Evolutionary conservation across 805 yeast genomes (phyloP).

Genomic region (Yarrowia keelungensis): DNA sequence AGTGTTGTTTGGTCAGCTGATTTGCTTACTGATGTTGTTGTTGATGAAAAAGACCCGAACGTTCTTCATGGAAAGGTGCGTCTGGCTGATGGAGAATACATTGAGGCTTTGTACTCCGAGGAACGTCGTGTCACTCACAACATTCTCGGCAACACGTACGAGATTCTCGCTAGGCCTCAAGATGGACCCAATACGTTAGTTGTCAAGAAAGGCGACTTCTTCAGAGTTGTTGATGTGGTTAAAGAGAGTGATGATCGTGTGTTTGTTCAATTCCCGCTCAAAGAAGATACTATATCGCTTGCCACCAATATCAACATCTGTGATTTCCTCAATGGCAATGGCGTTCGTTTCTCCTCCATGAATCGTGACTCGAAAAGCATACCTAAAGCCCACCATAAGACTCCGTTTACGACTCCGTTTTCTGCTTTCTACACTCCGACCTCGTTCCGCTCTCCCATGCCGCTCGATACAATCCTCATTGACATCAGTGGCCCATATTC

Average conservation of each 20-base stretch:
- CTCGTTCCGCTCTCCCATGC: slow-evolving; percentile 15
- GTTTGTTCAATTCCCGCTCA: slow-evolving; percentile 1
- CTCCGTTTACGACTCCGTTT: slow-evolving; percentile 23
- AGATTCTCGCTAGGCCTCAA: neutral
- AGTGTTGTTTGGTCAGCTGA: slow-evolving; percentile 70
- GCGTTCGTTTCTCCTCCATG: slow-evolving; percentile 14
- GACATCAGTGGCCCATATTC: slow-evolving; percentile 31
- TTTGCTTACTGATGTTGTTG: slow-evolving; percentile 71
- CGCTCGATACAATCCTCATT: slow-evolving; percentile 18
- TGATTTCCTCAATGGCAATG: slow-evolving; percentile 25
- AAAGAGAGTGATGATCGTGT: neutral
- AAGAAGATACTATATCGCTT: slow-evolving; percentile 3
- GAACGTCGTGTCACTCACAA: neutral
- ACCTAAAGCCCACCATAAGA: neutral
- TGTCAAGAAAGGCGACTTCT: slow-evolving; percentile 16
- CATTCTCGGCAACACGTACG: neutral
- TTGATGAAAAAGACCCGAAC: slow-evolving; percentile 63
- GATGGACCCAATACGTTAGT: neutral
- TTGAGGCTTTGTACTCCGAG: neutral
- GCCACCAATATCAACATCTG: slow-evolving; percentile 8
- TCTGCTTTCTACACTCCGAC: slow-evolving; percentile 24
- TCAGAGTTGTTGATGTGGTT: neutral
- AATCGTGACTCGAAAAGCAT: slow-evolving; percentile 14
- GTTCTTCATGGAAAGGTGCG: slow-evolving; percentile 56
- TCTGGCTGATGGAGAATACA: slow-evolving; percentile 60